Evolutionary conservation across 176 grass and related monocot genomes (phyloP), one percentile per base, ranked within the genome.

Genomic region (Zizania latifolia): DNA sequence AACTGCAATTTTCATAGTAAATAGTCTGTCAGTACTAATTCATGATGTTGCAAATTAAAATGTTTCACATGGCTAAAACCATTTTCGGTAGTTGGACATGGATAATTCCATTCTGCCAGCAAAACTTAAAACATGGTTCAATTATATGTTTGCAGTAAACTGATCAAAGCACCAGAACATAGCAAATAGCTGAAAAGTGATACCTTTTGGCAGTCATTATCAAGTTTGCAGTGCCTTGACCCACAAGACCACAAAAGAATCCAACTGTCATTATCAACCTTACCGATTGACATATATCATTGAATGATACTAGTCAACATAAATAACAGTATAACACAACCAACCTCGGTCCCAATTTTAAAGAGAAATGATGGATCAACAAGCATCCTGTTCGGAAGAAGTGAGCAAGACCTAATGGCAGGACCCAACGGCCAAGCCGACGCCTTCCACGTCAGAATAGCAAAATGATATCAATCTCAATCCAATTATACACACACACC

Each of bases 151-250:
- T n/a, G n/a, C 14, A 8, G 26, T 63, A 16, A 58, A 33, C 36
- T 44, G 17, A 22, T 44, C 6, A 68, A 58, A 53, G 19, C 28
- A 58, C 33, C 2, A 22, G 19, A 46, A 84, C 29, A 35, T n/a
- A 70, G n/a, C n/a, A n/a, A n/a, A n/a, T n/a, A n/a, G n/a, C n/a
- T n/a, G n/a, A n/a, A n/a, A n/a, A 56, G 15, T 23, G 56, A 78
- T 76, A 90, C 88, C 90, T 66, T 83, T 97, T 97, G 61, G 90
- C 86, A 13, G 90, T 93, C 94, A 97, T 97, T 79, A 97, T 97
- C 88, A 97, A 85, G 83, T 97, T 97, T 26, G 94, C 94, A 79
- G 93, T 93, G 28, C 94, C 94, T 91, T 97, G 90, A 48, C 94
- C 90, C 45, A 97, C 81, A 74, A 93, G 81, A 32, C 90, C 90